Base-by-base conservation (phyloP, 2,329 filamentous ascomycete genomes). In the Epichloe sylvatica region DNA sequence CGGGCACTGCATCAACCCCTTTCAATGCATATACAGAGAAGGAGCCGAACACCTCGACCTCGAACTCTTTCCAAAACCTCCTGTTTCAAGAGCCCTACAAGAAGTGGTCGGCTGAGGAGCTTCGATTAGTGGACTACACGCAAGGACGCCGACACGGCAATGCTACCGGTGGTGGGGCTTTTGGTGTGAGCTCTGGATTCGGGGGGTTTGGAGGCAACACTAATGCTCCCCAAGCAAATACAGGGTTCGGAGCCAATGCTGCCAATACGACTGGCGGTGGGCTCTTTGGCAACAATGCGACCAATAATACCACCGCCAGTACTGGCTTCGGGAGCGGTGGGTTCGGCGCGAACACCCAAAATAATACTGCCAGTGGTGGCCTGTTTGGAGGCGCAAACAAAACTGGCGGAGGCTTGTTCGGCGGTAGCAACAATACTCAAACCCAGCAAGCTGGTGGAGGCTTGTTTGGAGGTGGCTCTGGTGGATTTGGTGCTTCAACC, bases 51-150 rank as follows among this genome's bases (percentile, higher is more conserved):
- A 75, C 69, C 17, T 76, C 59, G 57, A 50, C 49, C 37, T 52
- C 70, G 55, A 78, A 84, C 60, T 75, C 83, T 4, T 94, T 84
- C 65, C 86, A 92, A 65, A 91, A 81, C 57, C 80, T 94, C 50
- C 71, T 83, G 21, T 89, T 91, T 64, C 83, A 85, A 68, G 80
- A 83, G 23, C 78, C 84, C 1, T 94, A 91, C 70, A 83, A 82
- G 65, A 94, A 92, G 64, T 97, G 84, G 72, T 96, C 91, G 9
- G 79, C 86, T n/a, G 92, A 86, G 59, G 84, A 92, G 65, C 69
- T 92, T 49, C 77, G 86, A 60, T 67, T 94, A 53, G 87, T 81
- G 43, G 92, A 98, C 66, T 98, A 98, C 64, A 78, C 83, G 52
- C 85, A 90, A 65, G 90, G 90, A 46, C 81, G 90, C 52, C 83